Evolutionary conservation across 306 rosid species (phyloP).

Genomic region (Cicer judaicum): DNA sequence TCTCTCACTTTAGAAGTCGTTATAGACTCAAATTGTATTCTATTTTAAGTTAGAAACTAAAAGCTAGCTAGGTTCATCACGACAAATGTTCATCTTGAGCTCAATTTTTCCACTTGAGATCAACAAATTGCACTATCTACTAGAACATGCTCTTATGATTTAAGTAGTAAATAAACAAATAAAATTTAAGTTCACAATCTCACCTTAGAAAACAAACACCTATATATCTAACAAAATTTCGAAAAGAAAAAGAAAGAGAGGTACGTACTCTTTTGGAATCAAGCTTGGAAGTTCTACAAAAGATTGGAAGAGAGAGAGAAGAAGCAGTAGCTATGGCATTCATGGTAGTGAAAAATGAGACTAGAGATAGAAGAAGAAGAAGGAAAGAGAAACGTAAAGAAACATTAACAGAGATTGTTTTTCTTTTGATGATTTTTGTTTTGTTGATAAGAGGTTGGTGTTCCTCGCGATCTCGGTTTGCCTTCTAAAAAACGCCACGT

Average conservation of each 20-base stretch:
- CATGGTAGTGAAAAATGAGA: conserved; percentile 62
- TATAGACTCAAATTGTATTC: neutral
- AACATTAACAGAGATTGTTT: conserved; percentile 29
- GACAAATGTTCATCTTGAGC: conserved; percentile 16
- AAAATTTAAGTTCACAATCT: too few relatives aligned
- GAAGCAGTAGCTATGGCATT: conserved; percentile 81
- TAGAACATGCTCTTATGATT: neutral
- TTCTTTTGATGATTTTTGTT: conserved; percentile 34
- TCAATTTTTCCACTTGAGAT: neutral
- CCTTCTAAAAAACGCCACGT: conserved; percentile 72
- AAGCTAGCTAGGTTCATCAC: neutral
- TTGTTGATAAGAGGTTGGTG: conserved; percentile 74
- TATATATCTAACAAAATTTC: neutral
- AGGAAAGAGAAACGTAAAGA: conserved; percentile 37
- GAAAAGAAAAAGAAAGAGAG: neutral
- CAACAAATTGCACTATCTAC: conserved; percentile 3
- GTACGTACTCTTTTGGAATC: conserved; percentile 61
- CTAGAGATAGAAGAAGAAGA: neutral
- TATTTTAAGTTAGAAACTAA: neutral
- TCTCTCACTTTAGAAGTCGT: neutral
- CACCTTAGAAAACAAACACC: neutral
- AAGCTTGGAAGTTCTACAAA: conserved; percentile 61
- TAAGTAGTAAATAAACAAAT: neutral
- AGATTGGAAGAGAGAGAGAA: conserved; percentile 70
- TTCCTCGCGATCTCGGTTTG: conserved; percentile 70